Percentiles rank a stretch among this genome's conserved stretches.
phyloP scores from a whole-genome alignment of 345 rosid species.

The Bruguiera gymnorhiza region DNA sequence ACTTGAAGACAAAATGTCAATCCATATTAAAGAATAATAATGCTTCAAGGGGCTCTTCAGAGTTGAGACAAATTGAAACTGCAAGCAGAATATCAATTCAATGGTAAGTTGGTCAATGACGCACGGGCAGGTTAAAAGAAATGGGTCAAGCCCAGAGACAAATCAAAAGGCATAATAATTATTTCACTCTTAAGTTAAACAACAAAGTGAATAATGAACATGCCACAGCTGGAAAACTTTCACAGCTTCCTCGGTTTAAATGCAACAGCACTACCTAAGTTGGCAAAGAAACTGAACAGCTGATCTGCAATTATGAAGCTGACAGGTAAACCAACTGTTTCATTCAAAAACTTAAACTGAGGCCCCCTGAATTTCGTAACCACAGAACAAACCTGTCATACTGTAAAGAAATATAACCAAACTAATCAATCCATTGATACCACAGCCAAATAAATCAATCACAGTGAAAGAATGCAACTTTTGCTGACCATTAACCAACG shows the following conservation, averaged over 20 bases:
- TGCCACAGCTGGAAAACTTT: background rate
- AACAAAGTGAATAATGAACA: background rate
- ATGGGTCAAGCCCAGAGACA: background rate
- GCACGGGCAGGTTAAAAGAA: background rate
- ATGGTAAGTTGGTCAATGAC: background rate
- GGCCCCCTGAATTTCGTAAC: background rate
- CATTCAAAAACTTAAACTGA: background rate
- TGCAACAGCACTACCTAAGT: background rate
- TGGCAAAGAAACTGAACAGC: constrained; percentile 7
- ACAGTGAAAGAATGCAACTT: background rate
- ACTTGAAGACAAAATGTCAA: background rate
- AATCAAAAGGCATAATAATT: background rate
- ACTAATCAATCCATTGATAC: background rate
- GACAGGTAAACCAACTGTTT: constrained; percentile 4
- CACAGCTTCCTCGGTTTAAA: background rate
- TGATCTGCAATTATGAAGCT: constrained; percentile 10
- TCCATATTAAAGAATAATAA: background rate
- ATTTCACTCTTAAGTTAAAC: background rate
- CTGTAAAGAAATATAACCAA: background rate
- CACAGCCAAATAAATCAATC: background rate
- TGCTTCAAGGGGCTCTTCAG: background rate
- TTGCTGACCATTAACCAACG: background rate
- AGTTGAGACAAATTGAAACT: background rate
- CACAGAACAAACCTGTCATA: background rate
- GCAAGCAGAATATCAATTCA: background rate